Percentiles rank a stretch among this genome's conserved stretches.
Conservation (phyloP, 1,139 yeast species). For the Candida tetrigidarum region DNA sequence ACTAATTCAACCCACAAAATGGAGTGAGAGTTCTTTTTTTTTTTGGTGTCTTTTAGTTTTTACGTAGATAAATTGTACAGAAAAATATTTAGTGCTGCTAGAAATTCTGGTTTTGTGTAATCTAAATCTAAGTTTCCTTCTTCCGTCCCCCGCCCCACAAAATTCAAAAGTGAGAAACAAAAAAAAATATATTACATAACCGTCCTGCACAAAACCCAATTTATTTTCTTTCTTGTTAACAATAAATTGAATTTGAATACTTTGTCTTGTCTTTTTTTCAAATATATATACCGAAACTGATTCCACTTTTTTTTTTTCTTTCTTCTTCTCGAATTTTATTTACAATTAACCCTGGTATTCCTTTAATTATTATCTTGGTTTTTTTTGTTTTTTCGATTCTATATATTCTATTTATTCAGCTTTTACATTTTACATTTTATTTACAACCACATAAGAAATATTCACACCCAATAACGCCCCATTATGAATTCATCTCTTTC, state of each 20-base stretch:
- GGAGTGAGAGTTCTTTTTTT: no score
- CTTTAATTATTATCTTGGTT: neutral
- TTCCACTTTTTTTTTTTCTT: neutral
- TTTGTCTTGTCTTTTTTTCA: neutral
- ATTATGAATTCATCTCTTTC: conserved; percentile 6
- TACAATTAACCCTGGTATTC: no score
- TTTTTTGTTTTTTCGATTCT: neutral
- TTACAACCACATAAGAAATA: neutral
- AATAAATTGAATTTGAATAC: neutral
- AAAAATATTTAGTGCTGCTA: no score
- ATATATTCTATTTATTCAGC: neutral
- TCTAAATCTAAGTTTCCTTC: conserved; percentile 1
- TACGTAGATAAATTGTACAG: no score
- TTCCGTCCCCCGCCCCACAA: conserved; percentile 9
- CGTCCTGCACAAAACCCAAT: neutral
- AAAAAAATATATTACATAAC: conserved; percentile 1
- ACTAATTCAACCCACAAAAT: no score
- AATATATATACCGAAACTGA: conserved; percentile 4
- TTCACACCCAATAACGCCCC: neutral
- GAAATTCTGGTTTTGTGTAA: conserved; percentile 5
- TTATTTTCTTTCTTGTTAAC: neutral
- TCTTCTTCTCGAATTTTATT: neutral
- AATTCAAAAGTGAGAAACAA: neutral
- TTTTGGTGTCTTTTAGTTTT: no score
- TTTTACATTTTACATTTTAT: no score